Evolutionary conservation across 2,329 filamentous ascomycete species (phyloP).

Genomic region (Clonostachys sp.): DNA sequence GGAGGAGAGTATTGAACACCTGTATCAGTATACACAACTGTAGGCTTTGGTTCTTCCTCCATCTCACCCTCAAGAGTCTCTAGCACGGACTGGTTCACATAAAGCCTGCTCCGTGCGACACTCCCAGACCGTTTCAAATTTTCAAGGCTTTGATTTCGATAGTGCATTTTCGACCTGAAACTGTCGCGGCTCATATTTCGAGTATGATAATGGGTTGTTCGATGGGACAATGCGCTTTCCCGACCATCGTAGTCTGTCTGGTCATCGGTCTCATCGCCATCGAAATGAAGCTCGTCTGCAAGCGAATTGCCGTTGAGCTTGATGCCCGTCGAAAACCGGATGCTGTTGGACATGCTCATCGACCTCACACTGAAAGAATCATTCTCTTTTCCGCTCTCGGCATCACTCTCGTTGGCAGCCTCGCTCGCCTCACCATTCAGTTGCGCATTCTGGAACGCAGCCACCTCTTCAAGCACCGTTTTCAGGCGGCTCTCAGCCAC

Average conservation of each 20-base stretch:
- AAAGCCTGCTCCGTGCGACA: conserved; percentile 45
- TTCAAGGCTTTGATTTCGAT: conserved; percentile 53
- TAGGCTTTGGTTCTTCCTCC: conserved; percentile 15
- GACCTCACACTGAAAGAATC: conserved; percentile 70
- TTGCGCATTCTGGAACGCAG: conserved; percentile 59
- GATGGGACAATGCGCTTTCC: conserved; percentile 52
- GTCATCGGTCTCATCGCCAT: conserved; percentile 74
- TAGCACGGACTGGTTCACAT: conserved; percentile 49
- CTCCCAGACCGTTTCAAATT: conserved; percentile 52
- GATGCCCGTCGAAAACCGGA: conserved; percentile 65
- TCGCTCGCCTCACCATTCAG: conserved; percentile 18
- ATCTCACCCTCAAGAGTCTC: conserved; percentile 53
- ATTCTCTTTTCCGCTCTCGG: conserved; percentile 56
- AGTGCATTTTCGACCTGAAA: conserved; percentile 39
- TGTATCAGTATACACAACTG: conserved; percentile 61
- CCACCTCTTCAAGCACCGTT: conserved; percentile 79
- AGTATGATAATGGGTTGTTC: conserved; percentile 36
- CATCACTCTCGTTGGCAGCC: conserved; percentile 46
- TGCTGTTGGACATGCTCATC: conserved; percentile 67
- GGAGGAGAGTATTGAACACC: conserved; percentile 82
- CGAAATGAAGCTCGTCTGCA: conserved; percentile 72
- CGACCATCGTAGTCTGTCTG: conserved; percentile 69
- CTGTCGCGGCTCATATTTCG: conserved; percentile 57
- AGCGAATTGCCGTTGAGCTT: conserved; percentile 69
- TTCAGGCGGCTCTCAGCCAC: conserved; percentile 86